Conservation (phyloP, 139 green algal genomes). For the Raphidocelis subcapitata region DNA sequence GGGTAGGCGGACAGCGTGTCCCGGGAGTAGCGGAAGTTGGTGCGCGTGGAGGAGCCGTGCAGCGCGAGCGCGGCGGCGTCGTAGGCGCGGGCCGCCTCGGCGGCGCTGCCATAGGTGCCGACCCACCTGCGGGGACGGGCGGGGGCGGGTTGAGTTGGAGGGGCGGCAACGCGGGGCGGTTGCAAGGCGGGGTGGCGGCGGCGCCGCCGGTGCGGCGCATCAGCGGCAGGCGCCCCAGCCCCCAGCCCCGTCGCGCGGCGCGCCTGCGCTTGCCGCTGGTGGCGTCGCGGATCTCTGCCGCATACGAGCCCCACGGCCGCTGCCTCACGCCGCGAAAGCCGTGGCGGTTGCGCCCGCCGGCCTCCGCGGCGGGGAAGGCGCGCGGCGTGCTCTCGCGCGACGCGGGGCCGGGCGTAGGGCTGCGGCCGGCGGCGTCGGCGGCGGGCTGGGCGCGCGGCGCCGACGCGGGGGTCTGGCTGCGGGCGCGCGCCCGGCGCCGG, state of each 20-base stretch:
- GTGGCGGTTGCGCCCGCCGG: conserved; percentile 49
- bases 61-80: conserved; percentile 76
- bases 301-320: conserved; percentile 80
- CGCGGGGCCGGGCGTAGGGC: too few relatives aligned
- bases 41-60: conserved; percentile 64
- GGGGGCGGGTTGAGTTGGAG: background rate
- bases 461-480: too few relatives aligned
- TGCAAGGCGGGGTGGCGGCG: background rate
- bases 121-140: conserved; percentile 57
- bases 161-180: background rate
- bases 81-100: conserved; percentile 75
- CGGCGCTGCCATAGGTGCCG: conserved; percentile 64
- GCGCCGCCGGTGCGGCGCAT: conserved; percentile 1
- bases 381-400: too few relatives aligned
- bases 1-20: conserved; percentile 5
- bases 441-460: too few relatives aligned
- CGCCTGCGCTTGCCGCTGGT: conserved; percentile 48
- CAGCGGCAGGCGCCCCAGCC: background rate
- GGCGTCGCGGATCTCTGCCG: conserved; percentile 79
- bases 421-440: too few relatives aligned
- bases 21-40: conserved; percentile 69
- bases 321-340: conserved; percentile 70
- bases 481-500: too few relatives aligned
- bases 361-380: too few relatives aligned
- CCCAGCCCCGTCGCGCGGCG: conserved; percentile 27